Evolutionary conservation across 1,284 basidiomycete species (phyloP).

Genomic region (Vanrija pseudolonga): DNA sequence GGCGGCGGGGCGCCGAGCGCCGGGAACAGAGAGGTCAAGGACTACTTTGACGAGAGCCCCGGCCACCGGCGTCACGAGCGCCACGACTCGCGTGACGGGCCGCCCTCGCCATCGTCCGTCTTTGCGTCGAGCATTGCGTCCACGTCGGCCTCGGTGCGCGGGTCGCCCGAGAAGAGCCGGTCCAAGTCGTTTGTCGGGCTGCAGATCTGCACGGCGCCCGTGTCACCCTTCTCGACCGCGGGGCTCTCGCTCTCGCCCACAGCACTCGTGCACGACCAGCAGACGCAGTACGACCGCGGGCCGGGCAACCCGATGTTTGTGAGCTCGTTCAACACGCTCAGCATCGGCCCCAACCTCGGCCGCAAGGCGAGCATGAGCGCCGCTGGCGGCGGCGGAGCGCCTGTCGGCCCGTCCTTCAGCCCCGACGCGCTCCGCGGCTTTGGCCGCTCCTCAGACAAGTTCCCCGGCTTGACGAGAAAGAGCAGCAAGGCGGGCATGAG

Average conservation of each 20-base stretch:
- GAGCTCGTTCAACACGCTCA: conserved; percentile 36
- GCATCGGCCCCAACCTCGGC: conserved; percentile 41
- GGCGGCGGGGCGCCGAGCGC: conserved; percentile 4
- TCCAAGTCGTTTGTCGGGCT: conserved; percentile 43
- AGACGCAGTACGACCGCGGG: conserved; percentile 32
- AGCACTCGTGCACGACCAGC: not conserved
- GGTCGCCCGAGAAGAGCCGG: conserved; percentile 9
- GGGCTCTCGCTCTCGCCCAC: not conserved
- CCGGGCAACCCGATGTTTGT: conserved; percentile 46
- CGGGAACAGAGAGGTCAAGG: not conserved
- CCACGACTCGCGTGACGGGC: not conserved
- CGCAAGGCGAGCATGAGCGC: conserved; percentile 28
- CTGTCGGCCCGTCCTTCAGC: not conserved
- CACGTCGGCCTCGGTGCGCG: not conserved
- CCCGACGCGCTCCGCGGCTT: too few species aligned
- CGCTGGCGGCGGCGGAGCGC: conserved; percentile 5
- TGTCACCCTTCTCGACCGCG: not conserved
- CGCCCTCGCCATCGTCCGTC: not conserved
- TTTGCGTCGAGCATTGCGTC: not conserved
- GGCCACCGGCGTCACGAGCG: not conserved
- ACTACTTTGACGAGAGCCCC: not conserved
- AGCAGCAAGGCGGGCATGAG: conserved; percentile 42
- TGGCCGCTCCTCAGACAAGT: not conserved
- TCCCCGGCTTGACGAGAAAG: conserved; percentile 23
- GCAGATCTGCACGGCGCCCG: conserved; percentile 32